phyloP scores from a whole-genome alignment of 1,139 yeast species.

The Taphrina betulina region DNA sequence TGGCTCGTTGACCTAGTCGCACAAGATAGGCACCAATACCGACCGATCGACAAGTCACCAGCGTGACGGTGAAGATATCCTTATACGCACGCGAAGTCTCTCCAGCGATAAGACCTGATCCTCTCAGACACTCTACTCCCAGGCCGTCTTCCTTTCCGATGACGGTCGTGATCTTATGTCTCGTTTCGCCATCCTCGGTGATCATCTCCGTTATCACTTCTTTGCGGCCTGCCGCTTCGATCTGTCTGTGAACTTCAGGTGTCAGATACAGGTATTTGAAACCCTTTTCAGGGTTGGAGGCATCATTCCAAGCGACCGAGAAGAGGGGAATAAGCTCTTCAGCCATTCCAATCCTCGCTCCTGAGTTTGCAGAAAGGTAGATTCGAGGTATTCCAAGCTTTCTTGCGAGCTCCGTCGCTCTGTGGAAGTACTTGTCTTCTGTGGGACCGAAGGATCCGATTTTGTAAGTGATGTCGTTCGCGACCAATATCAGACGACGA shows the following conservation, averaged over 20 bases:
- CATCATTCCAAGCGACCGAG: conserved; percentile 90
- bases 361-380: conserved; percentile 94
- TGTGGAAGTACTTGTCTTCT: conserved; percentile 86
- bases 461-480: conserved; percentile 94
- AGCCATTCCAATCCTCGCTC: conserved; percentile 98
- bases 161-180: conserved; percentile 76
- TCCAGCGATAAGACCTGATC: conserved; percentile 98
- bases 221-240: conserved; percentile 59
- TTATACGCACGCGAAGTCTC: conserved; percentile 96
- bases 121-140: conserved; percentile 97
- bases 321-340: conserved; percentile 88
- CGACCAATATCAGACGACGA: conserved; percentile 86
- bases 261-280: conserved; percentile 83
- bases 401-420: conserved; percentile 89
- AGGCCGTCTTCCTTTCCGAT: conserved; percentile 94
- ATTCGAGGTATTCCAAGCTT: conserved; percentile 89
- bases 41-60: conserved; percentile 97
- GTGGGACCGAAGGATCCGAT: conserved; percentile 99
- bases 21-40: conserved; percentile 99
- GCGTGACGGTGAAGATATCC: conserved; percentile 91
- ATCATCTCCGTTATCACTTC: conserved; percentile 72
- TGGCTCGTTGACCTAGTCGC: conserved; percentile 96
- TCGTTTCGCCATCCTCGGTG: conserved; percentile 80
- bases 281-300: conserved; percentile 73
- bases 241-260: conserved; percentile 60